Conservation (phyloP, 2,329 filamentous ascomycete species). For the Trichoderma atroviride region DNA sequence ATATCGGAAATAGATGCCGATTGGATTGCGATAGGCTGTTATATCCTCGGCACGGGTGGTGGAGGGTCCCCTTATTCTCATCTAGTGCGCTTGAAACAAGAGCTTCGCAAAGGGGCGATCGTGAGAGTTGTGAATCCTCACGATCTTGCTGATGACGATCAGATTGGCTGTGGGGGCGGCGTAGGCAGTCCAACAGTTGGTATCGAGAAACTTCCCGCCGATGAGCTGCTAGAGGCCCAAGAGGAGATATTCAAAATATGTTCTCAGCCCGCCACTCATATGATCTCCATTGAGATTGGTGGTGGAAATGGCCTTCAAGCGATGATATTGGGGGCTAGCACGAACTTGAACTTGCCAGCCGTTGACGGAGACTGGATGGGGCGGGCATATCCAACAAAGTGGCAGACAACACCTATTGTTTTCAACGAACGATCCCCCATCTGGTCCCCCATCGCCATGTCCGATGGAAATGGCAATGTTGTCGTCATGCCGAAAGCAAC, state of each 20-base stretch:
- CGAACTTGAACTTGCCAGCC: slow-evolving; percentile 53
- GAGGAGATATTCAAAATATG: slow-evolving; percentile 56
- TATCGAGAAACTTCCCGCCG: slow-evolving; percentile 61
- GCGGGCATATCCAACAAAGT: slow-evolving; percentile 56
- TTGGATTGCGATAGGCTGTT: slow-evolving; percentile 61
- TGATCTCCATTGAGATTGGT: slow-evolving; percentile 68
- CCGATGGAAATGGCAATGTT: slow-evolving; percentile 56
- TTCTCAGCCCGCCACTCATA: slow-evolving; percentile 52
- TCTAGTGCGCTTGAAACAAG: slow-evolving; percentile 54
- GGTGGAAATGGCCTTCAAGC: slow-evolving; percentile 65
- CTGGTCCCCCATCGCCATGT: slow-evolving; percentile 51
- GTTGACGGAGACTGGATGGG: slow-evolving; percentile 63
- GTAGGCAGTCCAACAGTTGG: slow-evolving; percentile 63
- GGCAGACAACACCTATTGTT: slow-evolving; percentile 58
- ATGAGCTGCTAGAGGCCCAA: slow-evolving; percentile 57
- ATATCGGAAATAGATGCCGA: slow-evolving; percentile 60
- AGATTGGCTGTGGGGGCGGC: slow-evolving; percentile 59
- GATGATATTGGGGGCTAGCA: slow-evolving; percentile 57
- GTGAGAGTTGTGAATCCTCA: slow-evolving; percentile 56
- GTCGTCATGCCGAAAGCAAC: slow-evolving; percentile 52
- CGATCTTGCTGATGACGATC: slow-evolving; percentile 53
- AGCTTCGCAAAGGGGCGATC: slow-evolving; percentile 52
- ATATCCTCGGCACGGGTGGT: slow-evolving; percentile 63
- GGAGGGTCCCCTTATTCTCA: slow-evolving; percentile 58
- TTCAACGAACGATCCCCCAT: slow-evolving; percentile 53